Percentiles rank a stretch among this genome's conserved stretches.
Evolutionary conservation across 768 basidiomycete species (phyloP).

Genomic region (Kwoniella shandongensis): DNA sequence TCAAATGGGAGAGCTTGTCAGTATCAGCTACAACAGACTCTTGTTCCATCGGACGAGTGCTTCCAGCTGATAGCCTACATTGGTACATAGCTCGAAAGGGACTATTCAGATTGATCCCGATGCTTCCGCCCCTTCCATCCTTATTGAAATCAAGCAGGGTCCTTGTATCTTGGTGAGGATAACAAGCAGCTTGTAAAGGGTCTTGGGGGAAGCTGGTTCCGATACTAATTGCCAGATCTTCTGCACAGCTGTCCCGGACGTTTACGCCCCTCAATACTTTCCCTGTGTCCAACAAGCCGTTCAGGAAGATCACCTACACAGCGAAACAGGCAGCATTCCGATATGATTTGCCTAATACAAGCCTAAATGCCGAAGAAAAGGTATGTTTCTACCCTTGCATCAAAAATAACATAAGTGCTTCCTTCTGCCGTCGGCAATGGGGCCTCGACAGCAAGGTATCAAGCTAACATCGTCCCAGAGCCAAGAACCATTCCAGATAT

Average conservation of each 20-base stretch:
- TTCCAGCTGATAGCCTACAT: no score
- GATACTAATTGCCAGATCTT: no score
- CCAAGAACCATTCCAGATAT: background rate
- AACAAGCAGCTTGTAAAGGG: no score
- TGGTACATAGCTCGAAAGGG: no score
- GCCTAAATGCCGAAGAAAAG: background rate
- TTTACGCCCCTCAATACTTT: background rate
- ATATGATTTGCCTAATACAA: background rate
- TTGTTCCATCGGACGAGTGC: no score
- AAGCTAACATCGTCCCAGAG: background rate
- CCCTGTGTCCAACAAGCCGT: accelerated
- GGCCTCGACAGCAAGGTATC: no score
- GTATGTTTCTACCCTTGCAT: background rate
- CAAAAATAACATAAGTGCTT: no score
- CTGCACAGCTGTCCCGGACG: background rate
- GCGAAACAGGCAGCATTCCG: background rate
- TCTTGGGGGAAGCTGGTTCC: no score
- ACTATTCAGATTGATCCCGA: no score
- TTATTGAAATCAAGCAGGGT: background rate
- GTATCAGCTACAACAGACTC: no score
- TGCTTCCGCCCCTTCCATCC: background rate
- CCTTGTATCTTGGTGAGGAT: background rate
- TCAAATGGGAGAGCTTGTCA: no score
- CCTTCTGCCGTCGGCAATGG: no score
- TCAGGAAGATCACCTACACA: background rate